Evolutionary conservation across 495 filamentous ascomycete genomes (phyloP).

Genomic region (Lophium mytilinum): DNA sequence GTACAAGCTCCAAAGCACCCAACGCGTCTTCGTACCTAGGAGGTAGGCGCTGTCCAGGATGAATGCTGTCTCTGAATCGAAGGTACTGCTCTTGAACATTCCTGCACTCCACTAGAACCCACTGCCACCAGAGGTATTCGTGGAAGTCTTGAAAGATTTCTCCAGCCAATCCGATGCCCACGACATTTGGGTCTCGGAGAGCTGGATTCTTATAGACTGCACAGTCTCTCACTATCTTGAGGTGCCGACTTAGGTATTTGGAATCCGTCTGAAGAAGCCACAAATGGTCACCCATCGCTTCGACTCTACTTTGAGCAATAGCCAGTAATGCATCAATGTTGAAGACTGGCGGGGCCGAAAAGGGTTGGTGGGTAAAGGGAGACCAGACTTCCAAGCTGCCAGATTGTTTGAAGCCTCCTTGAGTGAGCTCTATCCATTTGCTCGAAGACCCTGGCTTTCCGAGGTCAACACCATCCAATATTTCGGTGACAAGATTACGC

Average conservation of each 20-base stretch:
- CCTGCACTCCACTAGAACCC: background rate
- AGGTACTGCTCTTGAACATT: background rate
- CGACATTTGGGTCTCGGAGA: too few species aligned
- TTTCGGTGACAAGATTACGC: background rate
- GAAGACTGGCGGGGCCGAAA: conserved; percentile 13
- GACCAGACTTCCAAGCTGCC: background rate
- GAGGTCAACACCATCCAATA: background rate
- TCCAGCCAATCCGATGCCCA: background rate
- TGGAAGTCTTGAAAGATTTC: background rate
- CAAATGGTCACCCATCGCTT: conserved; percentile 14
- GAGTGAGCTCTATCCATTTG: background rate
- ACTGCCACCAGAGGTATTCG: background rate
- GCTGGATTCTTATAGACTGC: background rate
- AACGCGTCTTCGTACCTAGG: background rate
- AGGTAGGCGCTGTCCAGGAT: background rate
- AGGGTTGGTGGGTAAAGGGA: conserved; percentile 7
- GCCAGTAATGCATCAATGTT: conserved; percentile 9
- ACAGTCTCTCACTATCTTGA: background rate
- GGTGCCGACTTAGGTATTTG: background rate
- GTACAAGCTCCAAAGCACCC: background rate
- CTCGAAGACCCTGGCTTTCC: background rate
- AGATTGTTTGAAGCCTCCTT: background rate
- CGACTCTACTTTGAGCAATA: conserved; percentile 1
- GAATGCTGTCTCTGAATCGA: background rate
- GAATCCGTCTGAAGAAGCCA: conserved; percentile 20